A percentile compares a stretch with the other conserved stretches of the same genome.
These are phyloP conservation scores for Rachicladosporium sp. DNA, from an alignment of 2,329 filamentous ascomycete genomes.

Conservation along the genomic window DNA sequence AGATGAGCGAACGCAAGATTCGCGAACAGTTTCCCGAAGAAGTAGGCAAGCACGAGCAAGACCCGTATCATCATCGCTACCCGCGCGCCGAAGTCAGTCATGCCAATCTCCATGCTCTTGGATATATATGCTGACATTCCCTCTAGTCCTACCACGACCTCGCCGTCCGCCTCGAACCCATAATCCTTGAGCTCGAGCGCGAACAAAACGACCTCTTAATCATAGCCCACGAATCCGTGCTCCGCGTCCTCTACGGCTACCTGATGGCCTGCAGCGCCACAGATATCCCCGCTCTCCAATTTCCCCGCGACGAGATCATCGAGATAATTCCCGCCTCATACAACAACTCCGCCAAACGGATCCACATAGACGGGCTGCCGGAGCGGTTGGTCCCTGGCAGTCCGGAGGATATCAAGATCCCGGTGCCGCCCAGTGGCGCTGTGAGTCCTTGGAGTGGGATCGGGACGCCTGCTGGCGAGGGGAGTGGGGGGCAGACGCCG, in stretches of 20 bases:
- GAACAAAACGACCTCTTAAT: constrained; percentile 97
- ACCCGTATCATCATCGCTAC: constrained; percentile 95
- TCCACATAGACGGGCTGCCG: constrained; percentile 64
- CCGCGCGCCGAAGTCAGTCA: constrained; percentile 70
- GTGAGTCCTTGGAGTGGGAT: constrained; percentile 34
- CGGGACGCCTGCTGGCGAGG: constrained; percentile 20
- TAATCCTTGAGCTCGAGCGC: constrained; percentile 91
- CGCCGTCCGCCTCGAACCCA: constrained; percentile 92
- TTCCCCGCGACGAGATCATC: constrained; percentile 93
- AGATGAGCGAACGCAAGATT: constrained; percentile 74
- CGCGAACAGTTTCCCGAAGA: constrained; percentile 77
- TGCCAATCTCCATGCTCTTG: background rate
- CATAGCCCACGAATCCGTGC: constrained; percentile 94
- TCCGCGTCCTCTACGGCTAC: constrained; percentile 92
- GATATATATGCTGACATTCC: background rate
- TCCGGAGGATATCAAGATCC: constrained; percentile 70
- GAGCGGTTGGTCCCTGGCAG: constrained; percentile 59
- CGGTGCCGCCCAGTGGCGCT: constrained; percentile 50
- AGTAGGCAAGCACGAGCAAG: constrained; percentile 79
- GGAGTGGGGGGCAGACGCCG: too few species aligned
- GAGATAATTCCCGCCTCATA: constrained; percentile 98
- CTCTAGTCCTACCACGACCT: constrained; percentile 89
- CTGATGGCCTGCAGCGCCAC: constrained; percentile 96
- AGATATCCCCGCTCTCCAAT: constrained; percentile 85
- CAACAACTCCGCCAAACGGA: constrained; percentile 86